Evolutionary conservation across 139 green algal genomes (phyloP).

Genomic region (Raphidocelis subcapitata): DNA sequence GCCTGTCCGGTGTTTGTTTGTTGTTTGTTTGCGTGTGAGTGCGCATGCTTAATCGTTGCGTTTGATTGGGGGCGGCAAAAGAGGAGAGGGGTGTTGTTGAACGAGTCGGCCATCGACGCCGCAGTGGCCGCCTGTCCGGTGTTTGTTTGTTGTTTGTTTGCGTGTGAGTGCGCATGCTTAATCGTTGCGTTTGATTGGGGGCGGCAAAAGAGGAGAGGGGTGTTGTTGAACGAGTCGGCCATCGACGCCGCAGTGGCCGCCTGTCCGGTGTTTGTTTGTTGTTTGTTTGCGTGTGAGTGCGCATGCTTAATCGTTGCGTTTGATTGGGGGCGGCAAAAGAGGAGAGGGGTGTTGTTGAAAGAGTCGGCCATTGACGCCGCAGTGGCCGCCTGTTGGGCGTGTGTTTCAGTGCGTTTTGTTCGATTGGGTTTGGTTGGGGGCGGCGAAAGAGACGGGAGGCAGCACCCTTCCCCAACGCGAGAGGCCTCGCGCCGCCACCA

Average conservation of each 20-base stretch:
- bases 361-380: conserved; percentile 45
- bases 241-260: conserved; percentile 53
- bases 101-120: conserved; percentile 45
- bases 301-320: conserved; percentile 79
- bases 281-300: conserved; percentile 79
- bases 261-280: conserved; percentile 31
- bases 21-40: conserved; percentile 78
- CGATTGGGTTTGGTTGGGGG: conserved; percentile 60
- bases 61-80: no score
- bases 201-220: no score
- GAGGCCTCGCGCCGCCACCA: no score
- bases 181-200: conserved; percentile 66
- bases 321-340: no score
- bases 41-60: conserved; percentile 82
- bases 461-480: no score
- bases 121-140: conserved; percentile 50
- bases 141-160: conserved; percentile 54
- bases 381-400: conserved; percentile 51
- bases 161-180: conserved; percentile 88
- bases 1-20: conserved; percentile 37
- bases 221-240: conserved; percentile 43
- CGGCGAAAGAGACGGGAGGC: no score
- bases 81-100: conserved; percentile 46
- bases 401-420: conserved; percentile 61
- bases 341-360: conserved; percentile 45